A percentile compares a stretch with the other conserved stretches of the same genome.
phyloP scores from a whole-genome alignment of 2,329 filamentous ascomycete species.

The Arthrobotrys pseudoclavata region DNA sequence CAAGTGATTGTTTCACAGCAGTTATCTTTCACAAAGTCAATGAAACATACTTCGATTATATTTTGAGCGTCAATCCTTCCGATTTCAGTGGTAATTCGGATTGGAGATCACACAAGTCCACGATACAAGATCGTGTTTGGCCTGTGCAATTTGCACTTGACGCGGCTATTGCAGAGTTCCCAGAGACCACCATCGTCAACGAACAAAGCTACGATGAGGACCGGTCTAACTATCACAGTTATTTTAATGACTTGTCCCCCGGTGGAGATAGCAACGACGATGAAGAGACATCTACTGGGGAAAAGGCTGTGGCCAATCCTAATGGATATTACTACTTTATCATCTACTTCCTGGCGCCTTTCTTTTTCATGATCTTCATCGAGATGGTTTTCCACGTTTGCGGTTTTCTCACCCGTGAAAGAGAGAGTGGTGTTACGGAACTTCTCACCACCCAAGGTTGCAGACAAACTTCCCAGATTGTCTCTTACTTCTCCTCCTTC shows the following conservation, averaged over 20 bases:
- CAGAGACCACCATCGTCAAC: slow-evolving; percentile 82
- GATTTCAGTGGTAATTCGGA: slow-evolving; percentile 69
- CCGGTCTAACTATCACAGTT: slow-evolving; percentile 72
- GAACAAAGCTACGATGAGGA: slow-evolving; percentile 75
- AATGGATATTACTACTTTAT: slow-evolving; percentile 54
- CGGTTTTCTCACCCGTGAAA: slow-evolving; percentile 85
- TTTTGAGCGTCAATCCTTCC: slow-evolving; percentile 80
- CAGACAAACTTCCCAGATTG: slow-evolving; percentile 77
- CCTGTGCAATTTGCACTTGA: slow-evolving; percentile 56
- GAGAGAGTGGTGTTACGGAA: slow-evolving; percentile 88
- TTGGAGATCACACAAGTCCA: slow-evolving; percentile 74
- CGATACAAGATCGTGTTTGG: slow-evolving; percentile 78
- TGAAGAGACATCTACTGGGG: slow-evolving; percentile 20
- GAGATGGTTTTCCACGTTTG: slow-evolving; percentile 89
- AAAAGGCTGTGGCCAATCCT: slow-evolving; percentile 23
- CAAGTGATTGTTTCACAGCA: slow-evolving; percentile 79
- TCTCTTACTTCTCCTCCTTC: slow-evolving; percentile 84
- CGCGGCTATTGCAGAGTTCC: slow-evolving; percentile 58
- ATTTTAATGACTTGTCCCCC: slow-evolving; percentile 27
- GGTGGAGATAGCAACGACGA: not conserved
- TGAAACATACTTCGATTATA: slow-evolving; percentile 83
- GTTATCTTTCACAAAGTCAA: slow-evolving; percentile 76
- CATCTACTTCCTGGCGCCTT: slow-evolving; percentile 70
- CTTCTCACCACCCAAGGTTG: slow-evolving; percentile 94
- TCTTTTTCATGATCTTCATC: slow-evolving; percentile 81